Conservation (phyloP, 2,329 filamentous ascomycete genomes). For the Lasiodiplodia sp. region DNA sequence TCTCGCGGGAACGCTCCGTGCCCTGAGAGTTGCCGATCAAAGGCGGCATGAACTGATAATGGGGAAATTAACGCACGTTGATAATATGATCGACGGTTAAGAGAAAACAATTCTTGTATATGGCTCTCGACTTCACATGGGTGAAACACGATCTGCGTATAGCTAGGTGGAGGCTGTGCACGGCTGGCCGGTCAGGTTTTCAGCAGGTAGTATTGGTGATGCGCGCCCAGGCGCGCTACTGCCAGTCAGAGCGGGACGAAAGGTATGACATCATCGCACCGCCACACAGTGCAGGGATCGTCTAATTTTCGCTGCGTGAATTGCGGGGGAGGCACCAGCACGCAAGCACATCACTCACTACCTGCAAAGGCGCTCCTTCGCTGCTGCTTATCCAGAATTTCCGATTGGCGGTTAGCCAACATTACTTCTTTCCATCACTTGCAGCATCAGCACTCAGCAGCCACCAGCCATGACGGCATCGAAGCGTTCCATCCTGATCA, state of each 20-base stretch:
- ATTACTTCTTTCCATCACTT: neutral
- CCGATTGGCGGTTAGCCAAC: neutral
- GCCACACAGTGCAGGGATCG: constrained; percentile 21
- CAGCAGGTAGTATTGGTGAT: constrained; percentile 1
- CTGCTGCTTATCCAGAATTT: neutral
- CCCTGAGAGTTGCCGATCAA: neutral
- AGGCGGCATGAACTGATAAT: neutral
- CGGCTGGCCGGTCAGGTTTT: neutral
- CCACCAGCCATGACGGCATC: constrained; percentile 20
- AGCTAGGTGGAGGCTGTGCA: neutral
- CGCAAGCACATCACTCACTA: neutral
- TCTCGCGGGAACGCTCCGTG: neutral
- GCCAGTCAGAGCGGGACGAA: neutral
- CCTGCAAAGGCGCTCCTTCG: neutral
- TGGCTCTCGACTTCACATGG: neutral
- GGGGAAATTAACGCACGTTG: neutral
- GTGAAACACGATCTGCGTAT: neutral
- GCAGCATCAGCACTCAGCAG: constrained; percentile 7
- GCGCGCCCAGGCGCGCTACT: constrained; percentile 22
- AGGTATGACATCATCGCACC: constrained; percentile 21
- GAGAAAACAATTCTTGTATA: neutral
- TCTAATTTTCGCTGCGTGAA: neutral
- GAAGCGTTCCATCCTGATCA: constrained; percentile 65
- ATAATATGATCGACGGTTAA: neutral
- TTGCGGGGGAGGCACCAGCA: constrained; percentile 8